A percentile compares a stretch with the other conserved stretches of the same genome.
Evolutionary conservation across 2,329 filamentous ascomycete genomes (phyloP).

Genomic region (Periconia macrospinosa): DNA sequence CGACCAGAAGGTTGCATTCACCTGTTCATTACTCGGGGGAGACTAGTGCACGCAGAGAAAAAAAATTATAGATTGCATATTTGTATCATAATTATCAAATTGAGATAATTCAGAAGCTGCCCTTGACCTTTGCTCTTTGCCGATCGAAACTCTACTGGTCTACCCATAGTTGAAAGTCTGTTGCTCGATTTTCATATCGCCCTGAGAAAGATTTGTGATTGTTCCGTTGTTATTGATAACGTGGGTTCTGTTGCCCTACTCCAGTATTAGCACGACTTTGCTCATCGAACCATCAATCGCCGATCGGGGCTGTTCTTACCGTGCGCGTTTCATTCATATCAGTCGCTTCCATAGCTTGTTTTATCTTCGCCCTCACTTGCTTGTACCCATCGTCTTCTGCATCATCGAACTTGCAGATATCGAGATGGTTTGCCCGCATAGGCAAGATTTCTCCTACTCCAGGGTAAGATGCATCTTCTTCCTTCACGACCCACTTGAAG

Average conservation of each 20-base stretch:
- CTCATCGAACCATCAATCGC: conserved; percentile 4
- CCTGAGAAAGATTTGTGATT: conserved; percentile 5
- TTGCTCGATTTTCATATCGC: conserved; percentile 9
- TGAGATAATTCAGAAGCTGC: conserved; percentile 2
- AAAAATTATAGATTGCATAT: conserved; percentile 1
- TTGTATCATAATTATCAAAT: conserved; percentile 4
- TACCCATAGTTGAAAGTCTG: conserved; percentile 7
- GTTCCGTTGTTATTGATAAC: conserved; percentile 7
- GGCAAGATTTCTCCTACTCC: too few species aligned
- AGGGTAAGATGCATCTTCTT: too few species aligned
- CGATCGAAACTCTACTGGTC: conserved; percentile 6
- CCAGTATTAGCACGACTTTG: conserved; percentile 6
- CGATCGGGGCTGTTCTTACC: conserved; percentile 3
- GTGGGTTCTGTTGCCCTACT: conserved; percentile 6
- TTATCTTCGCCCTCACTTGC: too few species aligned
- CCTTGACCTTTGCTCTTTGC: background rate
- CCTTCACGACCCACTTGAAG: too few species aligned
- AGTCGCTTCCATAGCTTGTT: conserved; percentile 5
- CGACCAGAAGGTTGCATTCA: too few species aligned
- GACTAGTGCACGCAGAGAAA: too few species aligned
- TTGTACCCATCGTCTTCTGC: too few species aligned
- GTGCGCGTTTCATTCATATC: conserved; percentile 7
- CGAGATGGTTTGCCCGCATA: too few species aligned
- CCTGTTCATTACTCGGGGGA: too few species aligned
- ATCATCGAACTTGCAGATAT: too few species aligned